Evolutionary conservation across 2,329 filamentous ascomycete genomes (phyloP).

Genomic region (Mycogone perniciosa): DNA sequence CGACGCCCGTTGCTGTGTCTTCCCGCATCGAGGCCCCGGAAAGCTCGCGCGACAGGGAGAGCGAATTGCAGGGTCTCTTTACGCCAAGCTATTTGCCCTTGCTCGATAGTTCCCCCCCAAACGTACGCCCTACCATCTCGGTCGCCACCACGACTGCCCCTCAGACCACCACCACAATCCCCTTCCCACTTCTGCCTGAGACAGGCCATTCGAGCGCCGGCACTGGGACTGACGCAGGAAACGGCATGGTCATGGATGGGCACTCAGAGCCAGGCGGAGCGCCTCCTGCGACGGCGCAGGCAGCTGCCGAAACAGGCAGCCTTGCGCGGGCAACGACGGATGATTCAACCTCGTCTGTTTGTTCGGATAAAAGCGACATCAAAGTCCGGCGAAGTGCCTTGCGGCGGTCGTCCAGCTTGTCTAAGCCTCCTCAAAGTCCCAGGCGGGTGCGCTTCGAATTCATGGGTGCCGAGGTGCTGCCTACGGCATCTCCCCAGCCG

Average conservation of each 20-base stretch:
- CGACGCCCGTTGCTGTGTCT: conserved; percentile 19
- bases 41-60: conserved; percentile 49
- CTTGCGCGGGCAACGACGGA: conserved; percentile 34
- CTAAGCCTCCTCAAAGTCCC: conserved; percentile 46
- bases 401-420: conserved; percentile 48
- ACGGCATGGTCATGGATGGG: conserved; percentile 20
- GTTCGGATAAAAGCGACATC: conserved; percentile 47
- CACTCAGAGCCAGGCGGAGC: conserved; percentile 10
- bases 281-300: conserved; percentile 3
- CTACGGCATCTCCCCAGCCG: conserved; percentile 49
- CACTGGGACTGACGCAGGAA: conserved; percentile 12
- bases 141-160: neutral
- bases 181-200: conserved; percentile 21
- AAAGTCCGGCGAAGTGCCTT: conserved; percentile 50
- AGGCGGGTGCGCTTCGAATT: conserved; percentile 58
- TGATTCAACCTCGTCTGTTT: conserved; percentile 43
- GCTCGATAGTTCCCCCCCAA: conserved; percentile 40
- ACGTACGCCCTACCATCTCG: conserved; percentile 13
- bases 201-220: conserved; percentile 14
- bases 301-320: conserved; percentile 30
- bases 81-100: conserved; percentile 57
- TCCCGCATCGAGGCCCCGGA: conserved; percentile 22
- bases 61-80: conserved; percentile 54
- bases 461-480: conserved; percentile 53
- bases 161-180: neutral